Conservation (phyloP, 1,284 basidiomycete species). For the Limonomyces culmigenus region DNA sequence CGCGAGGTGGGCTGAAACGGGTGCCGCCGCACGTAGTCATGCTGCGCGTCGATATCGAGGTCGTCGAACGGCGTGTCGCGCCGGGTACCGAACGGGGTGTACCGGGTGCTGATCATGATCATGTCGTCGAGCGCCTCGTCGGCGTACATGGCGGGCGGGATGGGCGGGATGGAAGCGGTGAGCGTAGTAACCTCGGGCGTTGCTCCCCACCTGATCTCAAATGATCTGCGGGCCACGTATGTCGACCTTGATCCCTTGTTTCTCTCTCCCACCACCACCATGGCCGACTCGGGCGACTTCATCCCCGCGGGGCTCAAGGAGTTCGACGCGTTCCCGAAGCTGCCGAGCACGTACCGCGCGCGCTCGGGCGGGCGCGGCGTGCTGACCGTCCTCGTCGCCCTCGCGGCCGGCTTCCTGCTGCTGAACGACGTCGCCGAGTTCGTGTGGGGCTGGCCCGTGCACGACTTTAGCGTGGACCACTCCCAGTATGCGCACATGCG, state of each 20-base stretch:
- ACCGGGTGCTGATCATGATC: background rate
- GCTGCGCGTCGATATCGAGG: too few species aligned
- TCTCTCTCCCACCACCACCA: background rate
- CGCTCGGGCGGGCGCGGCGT: slow-evolving; percentile 79
- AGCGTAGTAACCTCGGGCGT: too few species aligned
- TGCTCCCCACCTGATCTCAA: too few species aligned
- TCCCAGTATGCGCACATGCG: slow-evolving; percentile 47
- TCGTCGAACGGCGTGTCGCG: too few species aligned
- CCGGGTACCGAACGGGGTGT: too few species aligned
- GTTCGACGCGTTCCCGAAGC: slow-evolving; percentile 81
- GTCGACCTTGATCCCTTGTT: too few species aligned
- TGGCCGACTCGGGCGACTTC: background rate
- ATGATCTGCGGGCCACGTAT: too few species aligned
- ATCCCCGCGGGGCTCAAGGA: slow-evolving; percentile 31
- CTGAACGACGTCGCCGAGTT: slow-evolving; percentile 84
- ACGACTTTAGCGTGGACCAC: slow-evolving; percentile 71
- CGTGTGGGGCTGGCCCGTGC: slow-evolving; percentile 82
- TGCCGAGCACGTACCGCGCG: slow-evolving; percentile 76
- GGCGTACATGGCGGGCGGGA: too few species aligned
- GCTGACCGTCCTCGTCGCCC: slow-evolving; percentile 64
- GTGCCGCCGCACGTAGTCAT: too few species aligned
- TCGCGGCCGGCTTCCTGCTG: slow-evolving; percentile 59
- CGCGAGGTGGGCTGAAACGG: slow-evolving; percentile 1
- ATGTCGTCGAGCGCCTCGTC: too few species aligned
- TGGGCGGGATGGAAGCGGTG: too few species aligned